A percentile compares a stretch with the other conserved stretches of the same genome.
Evolutionary conservation across 495 filamentous ascomycete species (phyloP).

Genomic region (Penicillium mononematosum): DNA sequence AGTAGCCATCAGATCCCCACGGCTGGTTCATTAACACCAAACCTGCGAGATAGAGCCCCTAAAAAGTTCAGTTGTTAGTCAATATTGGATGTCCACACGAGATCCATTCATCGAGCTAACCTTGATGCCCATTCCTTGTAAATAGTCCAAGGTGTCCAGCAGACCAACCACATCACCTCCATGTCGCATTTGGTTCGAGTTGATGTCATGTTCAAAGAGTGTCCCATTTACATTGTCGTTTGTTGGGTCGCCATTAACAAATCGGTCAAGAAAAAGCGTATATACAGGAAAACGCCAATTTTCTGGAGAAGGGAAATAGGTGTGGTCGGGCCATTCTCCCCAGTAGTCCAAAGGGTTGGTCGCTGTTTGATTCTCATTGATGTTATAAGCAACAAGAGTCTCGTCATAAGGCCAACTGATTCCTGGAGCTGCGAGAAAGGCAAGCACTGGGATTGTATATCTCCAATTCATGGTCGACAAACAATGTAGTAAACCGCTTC

Average conservation of each 20-base stretch:
- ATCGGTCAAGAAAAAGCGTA: slow-evolving; percentile 67
- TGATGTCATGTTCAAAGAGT: slow-evolving; percentile 65
- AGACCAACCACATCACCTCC: slow-evolving; percentile 68
- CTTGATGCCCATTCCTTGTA: slow-evolving; percentile 75
- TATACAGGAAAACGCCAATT: slow-evolving; percentile 76
- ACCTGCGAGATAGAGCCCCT: slow-evolving; percentile 70
- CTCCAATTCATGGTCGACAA: slow-evolving; percentile 38
- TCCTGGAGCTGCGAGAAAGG: slow-evolving; percentile 30
- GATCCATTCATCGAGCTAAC: slow-evolving; percentile 26
- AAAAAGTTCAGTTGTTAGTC: slow-evolving; percentile 12
- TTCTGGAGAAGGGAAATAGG: slow-evolving; percentile 56
- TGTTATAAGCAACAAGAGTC: slow-evolving; percentile 53
- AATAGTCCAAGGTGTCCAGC: slow-evolving; percentile 66
- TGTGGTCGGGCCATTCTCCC: slow-evolving; percentile 57
- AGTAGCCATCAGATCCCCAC: slow-evolving; percentile 67
- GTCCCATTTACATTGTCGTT: slow-evolving; percentile 74
- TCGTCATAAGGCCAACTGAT: slow-evolving; percentile 56
- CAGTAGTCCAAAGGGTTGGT: slow-evolving; percentile 60
- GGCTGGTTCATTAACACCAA: slow-evolving; percentile 68
- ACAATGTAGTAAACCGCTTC: slow-evolving; percentile 7
- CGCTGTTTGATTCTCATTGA: slow-evolving; percentile 63
- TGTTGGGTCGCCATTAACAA: slow-evolving; percentile 67
- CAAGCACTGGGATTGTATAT: slow-evolving; percentile 26
- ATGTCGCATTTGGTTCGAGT: slow-evolving; percentile 70
- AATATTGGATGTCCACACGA: background rate